Percentiles rank a stretch among this genome's conserved stretches.
phyloP scores from a whole-genome alignment of 352 stramenopile species.

The Proteromonas lacertae region DNA sequence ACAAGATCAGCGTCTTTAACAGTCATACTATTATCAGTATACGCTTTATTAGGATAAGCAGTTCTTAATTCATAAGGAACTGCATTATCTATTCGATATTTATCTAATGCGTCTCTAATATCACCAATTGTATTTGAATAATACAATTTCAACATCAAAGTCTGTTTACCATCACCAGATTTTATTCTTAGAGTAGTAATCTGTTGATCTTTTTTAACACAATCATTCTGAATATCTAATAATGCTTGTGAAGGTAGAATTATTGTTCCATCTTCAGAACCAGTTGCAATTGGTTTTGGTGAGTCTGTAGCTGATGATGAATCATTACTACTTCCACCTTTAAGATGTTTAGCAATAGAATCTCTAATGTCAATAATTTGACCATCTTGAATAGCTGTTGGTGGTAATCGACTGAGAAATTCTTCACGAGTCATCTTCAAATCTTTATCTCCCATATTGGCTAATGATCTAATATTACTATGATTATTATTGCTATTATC shows the following conservation, averaged over 20 bases:
- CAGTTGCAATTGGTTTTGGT: background rate
- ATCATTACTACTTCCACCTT: background rate
- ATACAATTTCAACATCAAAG: background rate
- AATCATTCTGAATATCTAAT: background rate
- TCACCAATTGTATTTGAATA: background rate
- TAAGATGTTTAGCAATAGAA: background rate
- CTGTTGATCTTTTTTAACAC: background rate
- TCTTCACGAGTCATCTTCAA: background rate
- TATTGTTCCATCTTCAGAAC: no score
- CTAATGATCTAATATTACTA: no score
- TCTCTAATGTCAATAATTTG: background rate
- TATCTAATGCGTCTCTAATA: background rate
- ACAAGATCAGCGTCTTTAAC: background rate
- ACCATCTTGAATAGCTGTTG: background rate
- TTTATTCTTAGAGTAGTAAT: background rate
- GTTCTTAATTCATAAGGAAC: background rate
- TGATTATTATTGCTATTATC: no score
- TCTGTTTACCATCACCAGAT: background rate
- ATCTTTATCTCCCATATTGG: background rate
- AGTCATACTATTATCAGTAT: background rate
- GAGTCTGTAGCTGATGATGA: background rate
- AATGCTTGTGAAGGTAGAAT: background rate
- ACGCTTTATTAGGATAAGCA: background rate
- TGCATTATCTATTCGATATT: background rate
- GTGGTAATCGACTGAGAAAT: background rate